Base-by-base conservation (phyloP, 108 stramenopile species). In the Pseudonitzschia delicatissima region DNA sequence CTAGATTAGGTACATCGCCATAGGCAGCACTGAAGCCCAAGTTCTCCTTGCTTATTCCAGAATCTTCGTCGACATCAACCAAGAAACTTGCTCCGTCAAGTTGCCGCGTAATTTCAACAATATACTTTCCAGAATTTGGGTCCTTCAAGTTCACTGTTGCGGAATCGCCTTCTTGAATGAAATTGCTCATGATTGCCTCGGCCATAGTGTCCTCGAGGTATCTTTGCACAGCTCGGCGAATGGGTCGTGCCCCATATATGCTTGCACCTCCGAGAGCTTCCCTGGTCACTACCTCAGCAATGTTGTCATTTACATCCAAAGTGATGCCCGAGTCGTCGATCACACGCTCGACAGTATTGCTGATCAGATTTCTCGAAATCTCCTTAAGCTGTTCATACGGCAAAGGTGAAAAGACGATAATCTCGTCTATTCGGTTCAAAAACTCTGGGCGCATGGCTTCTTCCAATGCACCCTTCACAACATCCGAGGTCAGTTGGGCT, bases 351-450 rank as follows among this genome's bases (percentile, higher is more conserved):
- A 85, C 68, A 4, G 82, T 80, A 45, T 80, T 77, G 29, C 71
- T 71, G 20, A 90, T 58, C 32, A 90, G 68, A 29, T 74, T 76
- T 40, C 18, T 40, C 35, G 86, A 72, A 67, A 98, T 97, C 35
- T 69, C 77, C 40, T 77, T 78, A 57, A 98, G 74, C 31, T 93
- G 73, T 25, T 83, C 77, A 47, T 79, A 81, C 45, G 74, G 55
- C 23, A 98, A 73, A 9, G 91, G 88, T 31, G 81, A 76, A 64
- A 97, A 98, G 47, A 97, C 82, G 27, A 97, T 86, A 49, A 97
- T 95, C 58, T 98, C 98, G 77, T 98, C 98, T 62, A 98, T 84
- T 23, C 98, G 86, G 62, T 98, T 98, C 34, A 98, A 79, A 57
- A 98, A 77, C 69, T 98, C 98, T 8, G 98, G 98, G 36, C 74